phyloP scores from a whole-genome alignment of 2,329 filamentous ascomycete species.

The Zymoseptoria crescenta region DNA sequence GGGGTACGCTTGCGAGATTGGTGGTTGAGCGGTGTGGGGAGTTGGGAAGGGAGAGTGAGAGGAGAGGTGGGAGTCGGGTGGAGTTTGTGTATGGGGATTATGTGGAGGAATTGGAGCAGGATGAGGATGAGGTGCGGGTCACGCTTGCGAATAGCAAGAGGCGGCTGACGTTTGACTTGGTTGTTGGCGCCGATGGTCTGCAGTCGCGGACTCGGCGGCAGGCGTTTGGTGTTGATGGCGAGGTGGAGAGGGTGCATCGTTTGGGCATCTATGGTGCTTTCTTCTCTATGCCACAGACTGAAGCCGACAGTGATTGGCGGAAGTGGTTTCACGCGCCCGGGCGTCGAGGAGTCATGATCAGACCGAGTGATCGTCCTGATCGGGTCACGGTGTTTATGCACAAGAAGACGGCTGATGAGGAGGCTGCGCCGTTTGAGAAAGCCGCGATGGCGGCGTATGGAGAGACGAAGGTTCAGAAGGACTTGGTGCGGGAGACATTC shows the following conservation, averaged over 20 bases:
- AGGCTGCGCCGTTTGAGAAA: slow-evolving; percentile 14
- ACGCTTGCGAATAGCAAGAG: slow-evolving; percentile 19
- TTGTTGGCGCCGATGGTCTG: slow-evolving; percentile 29
- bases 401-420: slow-evolving; percentile 15
- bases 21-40: slow-evolving; percentile 17
- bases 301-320: slow-evolving; percentile 23
- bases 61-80: slow-evolving; percentile 8
- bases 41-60: slow-evolving; percentile 18
- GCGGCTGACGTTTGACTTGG: slow-evolving; percentile 19
- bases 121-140: slow-evolving; percentile 20
- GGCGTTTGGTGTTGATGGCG: slow-evolving; percentile 21
- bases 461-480: slow-evolving; percentile 18
- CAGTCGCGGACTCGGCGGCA: slow-evolving; percentile 23
- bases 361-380: slow-evolving; percentile 19
- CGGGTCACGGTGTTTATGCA: slow-evolving; percentile 22
- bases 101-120: slow-evolving; percentile 18
- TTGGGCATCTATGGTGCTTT: slow-evolving; percentile 27
- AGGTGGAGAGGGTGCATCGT: slow-evolving; percentile 11
- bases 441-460: slow-evolving; percentile 12
- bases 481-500: slow-evolving; percentile 23
- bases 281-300: slow-evolving; percentile 23
- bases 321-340: slow-evolving; percentile 27
- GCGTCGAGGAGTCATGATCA: slow-evolving; percentile 24
- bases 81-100: slow-evolving; percentile 27
- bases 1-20: slow-evolving; percentile 22